Evolutionary conservation across 2,329 filamentous ascomycete species (phyloP), one percentile per base, ranked within the genome.

Genomic region (Beauveria sp.): DNA sequence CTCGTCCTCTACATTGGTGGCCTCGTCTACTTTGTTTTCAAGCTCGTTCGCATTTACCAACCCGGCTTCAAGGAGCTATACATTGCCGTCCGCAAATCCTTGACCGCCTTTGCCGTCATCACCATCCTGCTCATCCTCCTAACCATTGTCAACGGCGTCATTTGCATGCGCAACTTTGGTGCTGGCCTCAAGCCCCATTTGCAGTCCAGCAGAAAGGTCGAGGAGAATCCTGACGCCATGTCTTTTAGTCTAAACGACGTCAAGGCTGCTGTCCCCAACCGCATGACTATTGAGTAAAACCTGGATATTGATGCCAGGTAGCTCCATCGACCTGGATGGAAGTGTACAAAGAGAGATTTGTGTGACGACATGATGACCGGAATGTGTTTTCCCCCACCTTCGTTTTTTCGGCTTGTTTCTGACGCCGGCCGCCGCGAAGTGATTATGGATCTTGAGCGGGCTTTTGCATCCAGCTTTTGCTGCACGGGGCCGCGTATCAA

Each of bases 1-100:
- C 93, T 98, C 69, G 78, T 93, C 58, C 83, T 97, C 62, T 97
- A 96, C 76, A 87, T 96, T 66, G 91, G 89, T 65, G 93, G 88
- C 45, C 83, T 98, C 66, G 91, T 88, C 62, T 99, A 98, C 79
- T 99, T 99, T 80, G 84, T 96, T 72, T 99, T 97, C 85, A 99
- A 99, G 82, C 86, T 99, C 60, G 89, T 95, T 63, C 90, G 95
- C 72, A 99, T 99, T 86, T 99, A 96, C 76, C 86, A 89, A 67
- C 78, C 84, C 12, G 73, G 73, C 49, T 83, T 85, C 67, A 73
- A 72, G 57, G 60, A 72, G 1, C 80, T 85, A 66, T 99, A 98
- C 77, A 73, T 81, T 57, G 88, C 93, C 5, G 93, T 95, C 43
- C 85, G 88, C 64, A 89, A 89, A 70, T 93, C 90, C 18, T 81